Percentiles rank a stretch among this genome's conserved stretches.
Evolutionary conservation across 2,329 filamentous ascomycete species (phyloP).

Genomic region (Septoria petroselini): DNA sequence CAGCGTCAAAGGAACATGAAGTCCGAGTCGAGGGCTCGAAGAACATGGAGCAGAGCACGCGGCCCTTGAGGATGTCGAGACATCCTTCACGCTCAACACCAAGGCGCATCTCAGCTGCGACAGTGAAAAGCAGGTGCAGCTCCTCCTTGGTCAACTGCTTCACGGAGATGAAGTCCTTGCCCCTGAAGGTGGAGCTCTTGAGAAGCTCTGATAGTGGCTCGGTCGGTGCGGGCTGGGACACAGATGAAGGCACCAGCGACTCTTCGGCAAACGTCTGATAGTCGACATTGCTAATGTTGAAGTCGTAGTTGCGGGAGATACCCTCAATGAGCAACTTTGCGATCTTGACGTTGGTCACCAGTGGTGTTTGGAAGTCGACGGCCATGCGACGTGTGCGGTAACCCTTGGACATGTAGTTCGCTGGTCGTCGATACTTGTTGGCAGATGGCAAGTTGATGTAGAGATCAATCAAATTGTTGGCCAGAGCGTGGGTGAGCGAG

Average conservation of each 20-base stretch:
- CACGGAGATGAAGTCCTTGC: slow-evolving; percentile 86
- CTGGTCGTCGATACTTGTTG: slow-evolving; percentile 93
- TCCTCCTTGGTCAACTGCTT: slow-evolving; percentile 84
- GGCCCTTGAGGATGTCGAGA: slow-evolving; percentile 78
- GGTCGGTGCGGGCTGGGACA: slow-evolving; percentile 49
- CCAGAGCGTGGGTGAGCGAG: slow-evolving; percentile 91
- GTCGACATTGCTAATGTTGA: slow-evolving; percentile 79
- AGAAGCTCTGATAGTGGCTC: slow-evolving; percentile 67
- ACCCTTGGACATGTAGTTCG: slow-evolving; percentile 97
- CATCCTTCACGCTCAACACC: slow-evolving; percentile 91
- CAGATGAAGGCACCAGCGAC: slow-evolving; percentile 32
- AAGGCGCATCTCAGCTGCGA: slow-evolving; percentile 95
- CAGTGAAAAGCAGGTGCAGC: slow-evolving; percentile 88
- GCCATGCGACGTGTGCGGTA: slow-evolving; percentile 97
- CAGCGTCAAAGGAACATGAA: slow-evolving; percentile 91
- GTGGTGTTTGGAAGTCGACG: slow-evolving; percentile 92
- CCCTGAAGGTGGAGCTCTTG: slow-evolving; percentile 79
- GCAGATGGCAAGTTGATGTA: slow-evolving; percentile 99
- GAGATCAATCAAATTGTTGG: slow-evolving; percentile 95
- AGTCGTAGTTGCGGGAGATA: slow-evolving; percentile 80
- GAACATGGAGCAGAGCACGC: slow-evolving; percentile 88
- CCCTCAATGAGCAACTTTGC: slow-evolving; percentile 96
- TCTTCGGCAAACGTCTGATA: slow-evolving; percentile 72
- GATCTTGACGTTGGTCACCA: slow-evolving; percentile 99
- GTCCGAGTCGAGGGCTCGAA: slow-evolving; percentile 97